Evolutionary conservation across 495 filamentous ascomycete genomes (phyloP).

Genomic region (Penicillium egyptiacum): DNA sequence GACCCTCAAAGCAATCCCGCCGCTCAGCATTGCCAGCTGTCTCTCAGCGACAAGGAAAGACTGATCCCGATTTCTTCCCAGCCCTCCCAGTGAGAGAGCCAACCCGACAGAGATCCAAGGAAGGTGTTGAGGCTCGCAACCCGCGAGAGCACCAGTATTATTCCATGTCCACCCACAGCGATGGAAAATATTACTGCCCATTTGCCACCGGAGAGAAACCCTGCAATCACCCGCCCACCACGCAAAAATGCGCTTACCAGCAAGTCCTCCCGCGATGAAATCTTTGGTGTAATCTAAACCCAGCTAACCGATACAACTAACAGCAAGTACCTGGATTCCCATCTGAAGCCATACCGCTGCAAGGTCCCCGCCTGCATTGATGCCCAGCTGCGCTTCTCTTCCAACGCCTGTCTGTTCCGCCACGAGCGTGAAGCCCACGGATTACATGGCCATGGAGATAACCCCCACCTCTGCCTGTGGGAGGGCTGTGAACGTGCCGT

Average conservation of each 20-base stretch:
- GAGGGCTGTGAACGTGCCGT: constrained; percentile 78
- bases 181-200: constrained; percentile 90
- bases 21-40: constrained; percentile 37
- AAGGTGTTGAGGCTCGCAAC: constrained; percentile 53
- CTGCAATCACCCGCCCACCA: constrained; percentile 82
- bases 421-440: constrained; percentile 94
- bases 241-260: constrained; percentile 98
- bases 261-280: constrained; percentile 49
- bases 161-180: constrained; percentile 62
- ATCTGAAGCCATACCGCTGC: constrained; percentile 92
- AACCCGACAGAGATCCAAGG: constrained; percentile 47
- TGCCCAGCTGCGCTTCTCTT: constrained; percentile 72
- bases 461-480: constrained; percentile 82
- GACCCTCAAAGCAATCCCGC: constrained; percentile 39
- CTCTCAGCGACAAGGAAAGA: constrained; percentile 38
- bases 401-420: constrained; percentile 89
- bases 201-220: constrained; percentile 66
- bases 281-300: constrained; percentile 1
- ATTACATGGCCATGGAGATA: constrained; percentile 90
- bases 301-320: constrained; percentile 35
- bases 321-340: constrained; percentile 94
- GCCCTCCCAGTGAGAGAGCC: constrained; percentile 41
- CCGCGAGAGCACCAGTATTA: constrained; percentile 79
- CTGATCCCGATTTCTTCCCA: constrained; percentile 42
- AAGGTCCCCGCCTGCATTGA: constrained; percentile 75